Conservation (phyloP, 495 filamentous ascomycete species). For the Paragyromitra xinjiangensis region DNA sequence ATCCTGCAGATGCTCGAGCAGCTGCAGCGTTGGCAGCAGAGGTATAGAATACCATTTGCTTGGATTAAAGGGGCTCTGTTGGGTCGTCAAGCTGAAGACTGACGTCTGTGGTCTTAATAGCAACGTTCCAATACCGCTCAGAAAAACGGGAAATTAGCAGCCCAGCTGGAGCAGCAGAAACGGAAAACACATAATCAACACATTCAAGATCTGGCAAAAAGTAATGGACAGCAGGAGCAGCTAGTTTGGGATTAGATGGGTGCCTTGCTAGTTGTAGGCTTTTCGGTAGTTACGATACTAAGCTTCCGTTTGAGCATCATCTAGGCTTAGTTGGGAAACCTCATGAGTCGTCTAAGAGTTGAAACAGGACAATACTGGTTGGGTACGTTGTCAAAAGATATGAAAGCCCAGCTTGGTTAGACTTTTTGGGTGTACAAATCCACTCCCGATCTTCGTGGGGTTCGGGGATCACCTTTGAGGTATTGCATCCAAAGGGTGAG, state of each 20-base stretch:
- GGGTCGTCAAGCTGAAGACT: neutral
- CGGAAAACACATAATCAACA: constrained; percentile 44
- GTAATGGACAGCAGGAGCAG: constrained; percentile 24
- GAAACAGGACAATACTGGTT: neutral
- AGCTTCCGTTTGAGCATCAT: neutral
- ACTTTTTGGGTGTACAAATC: neutral
- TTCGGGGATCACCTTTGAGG: neutral
- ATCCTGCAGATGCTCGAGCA: constrained; percentile 25
- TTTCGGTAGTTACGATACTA: neutral
- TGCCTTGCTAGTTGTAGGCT: neutral
- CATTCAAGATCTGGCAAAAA: constrained; percentile 35
- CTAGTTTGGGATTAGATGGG: constrained; percentile 41
- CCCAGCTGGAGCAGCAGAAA: constrained; percentile 44
- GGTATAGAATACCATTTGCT: constrained; percentile 11
- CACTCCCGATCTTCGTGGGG: neutral
- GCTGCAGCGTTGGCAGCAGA: constrained; percentile 45
- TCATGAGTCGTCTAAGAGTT: neutral
- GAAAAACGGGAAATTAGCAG: constrained; percentile 39
- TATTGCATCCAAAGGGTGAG: neutral
- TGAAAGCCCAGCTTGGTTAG: neutral
- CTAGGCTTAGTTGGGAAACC: too few species aligned
- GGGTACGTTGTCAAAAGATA: neutral
- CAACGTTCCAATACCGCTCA: constrained; percentile 21
- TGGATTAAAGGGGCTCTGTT: neutral
- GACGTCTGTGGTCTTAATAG: neutral